Evolutionary conservation across 179 eudicot species (phyloP).

Genomic region (Beta lomatogona): DNA sequence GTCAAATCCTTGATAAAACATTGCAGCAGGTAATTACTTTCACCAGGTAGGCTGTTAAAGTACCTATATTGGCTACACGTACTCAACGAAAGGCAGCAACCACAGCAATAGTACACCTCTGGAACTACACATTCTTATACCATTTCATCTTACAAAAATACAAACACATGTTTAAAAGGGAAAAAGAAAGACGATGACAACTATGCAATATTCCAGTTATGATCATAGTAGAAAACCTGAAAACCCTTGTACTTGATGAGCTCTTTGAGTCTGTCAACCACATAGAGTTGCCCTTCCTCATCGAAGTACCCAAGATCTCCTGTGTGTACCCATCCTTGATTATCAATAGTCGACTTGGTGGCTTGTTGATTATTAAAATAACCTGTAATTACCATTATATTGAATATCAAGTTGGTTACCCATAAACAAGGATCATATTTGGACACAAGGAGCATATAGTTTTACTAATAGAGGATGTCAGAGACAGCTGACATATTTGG

Average conservation of each 20-base stretch:
- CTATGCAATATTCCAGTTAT: neutral
- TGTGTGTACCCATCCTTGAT: constrained; percentile 73
- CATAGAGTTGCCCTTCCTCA: constrained; percentile 61
- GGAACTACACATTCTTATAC: neutral
- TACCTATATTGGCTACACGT: neutral
- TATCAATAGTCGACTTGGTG: constrained; percentile 58
- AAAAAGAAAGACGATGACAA: neutral
- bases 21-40: neutral
- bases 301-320: constrained; percentile 86
- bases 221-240: constrained; percentile 45
- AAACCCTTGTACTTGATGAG: constrained; percentile 81
- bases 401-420: neutral
- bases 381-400: constrained; percentile 29
- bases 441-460: too few relatives aligned
- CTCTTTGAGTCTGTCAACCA: constrained; percentile 77
- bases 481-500: too few relatives aligned
- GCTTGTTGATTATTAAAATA: constrained; percentile 63
- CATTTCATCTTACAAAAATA: neutral
- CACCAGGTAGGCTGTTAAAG: neutral
- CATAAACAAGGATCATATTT: too few relatives aligned
- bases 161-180: neutral
- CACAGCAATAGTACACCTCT: neutral
- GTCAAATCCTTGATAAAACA: neutral
- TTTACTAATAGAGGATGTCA: too few relatives aligned
- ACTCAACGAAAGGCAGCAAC: neutral